Percentiles rank a stretch among this genome's conserved stretches.
phyloP scores from a whole-genome alignment of 306 rosid genomes.

The Trifolium fragiferum region DNA sequence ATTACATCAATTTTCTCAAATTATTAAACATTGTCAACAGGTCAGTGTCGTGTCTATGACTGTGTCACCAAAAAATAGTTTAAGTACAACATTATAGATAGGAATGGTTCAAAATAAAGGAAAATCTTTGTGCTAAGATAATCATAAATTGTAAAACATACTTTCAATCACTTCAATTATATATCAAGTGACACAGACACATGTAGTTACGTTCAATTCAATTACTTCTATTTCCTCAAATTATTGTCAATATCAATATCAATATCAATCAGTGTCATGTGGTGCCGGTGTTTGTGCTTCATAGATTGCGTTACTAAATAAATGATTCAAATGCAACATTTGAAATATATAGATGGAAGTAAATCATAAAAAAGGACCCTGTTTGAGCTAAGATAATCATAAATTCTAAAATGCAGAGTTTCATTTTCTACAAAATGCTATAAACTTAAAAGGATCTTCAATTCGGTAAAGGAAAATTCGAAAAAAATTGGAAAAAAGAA shows the following conservation, averaged over 20 bases:
- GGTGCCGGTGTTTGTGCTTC: too few species aligned
- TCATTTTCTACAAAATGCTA: not conserved
- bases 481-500: too few species aligned
- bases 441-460: not conserved
- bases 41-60: not conserved
- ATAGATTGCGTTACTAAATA: not conserved
- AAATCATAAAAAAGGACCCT: too few species aligned
- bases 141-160: not conserved
- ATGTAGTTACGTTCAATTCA: too few species aligned
- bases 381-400: not conserved
- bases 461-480: too few species aligned
- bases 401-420: not conserved
- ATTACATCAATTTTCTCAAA: not conserved
- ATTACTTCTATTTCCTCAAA: too few species aligned
- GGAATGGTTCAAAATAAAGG: not conserved
- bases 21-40: not conserved
- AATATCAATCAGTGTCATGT: too few species aligned
- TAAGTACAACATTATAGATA: not conserved
- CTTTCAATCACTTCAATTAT: not conserved
- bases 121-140: not conserved
- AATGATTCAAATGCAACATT: not conserved
- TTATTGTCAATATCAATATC: too few species aligned
- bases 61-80: not conserved
- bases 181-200: too few species aligned
- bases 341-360: not conserved